Percentiles rank a stretch among this genome's conserved stretches.
These are phyloP conservation scores for Amanita jacksonii DNA, from an alignment of 768 basidiomycete species.

Conservation along the genomic window DNA sequence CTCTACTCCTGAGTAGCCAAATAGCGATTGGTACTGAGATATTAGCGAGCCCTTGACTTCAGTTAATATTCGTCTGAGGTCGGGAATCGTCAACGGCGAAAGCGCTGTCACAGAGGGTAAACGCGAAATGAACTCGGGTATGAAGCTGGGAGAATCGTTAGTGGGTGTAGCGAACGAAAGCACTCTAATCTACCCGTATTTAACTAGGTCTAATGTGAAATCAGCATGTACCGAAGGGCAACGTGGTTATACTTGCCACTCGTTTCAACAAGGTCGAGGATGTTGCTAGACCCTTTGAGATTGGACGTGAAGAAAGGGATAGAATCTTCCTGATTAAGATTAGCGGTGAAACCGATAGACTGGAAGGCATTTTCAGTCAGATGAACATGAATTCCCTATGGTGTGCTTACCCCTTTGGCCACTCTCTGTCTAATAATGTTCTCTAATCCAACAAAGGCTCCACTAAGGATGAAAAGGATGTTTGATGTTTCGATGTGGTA, in stretches of 20 bases:
- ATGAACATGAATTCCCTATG: slow-evolving; percentile 2
- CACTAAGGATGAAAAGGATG: slow-evolving; percentile 89
- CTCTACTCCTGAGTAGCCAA: slow-evolving; percentile 77
- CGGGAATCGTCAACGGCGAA: slow-evolving; percentile 64
- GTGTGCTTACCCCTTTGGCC: slow-evolving; percentile 69
- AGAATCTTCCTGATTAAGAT: slow-evolving; percentile 29
- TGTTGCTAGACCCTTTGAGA: slow-evolving; percentile 38
- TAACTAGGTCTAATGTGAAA: slow-evolving; percentile 53
- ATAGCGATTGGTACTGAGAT: slow-evolving; percentile 81
- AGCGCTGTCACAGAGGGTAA: slow-evolving; percentile 89
- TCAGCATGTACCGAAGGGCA: background rate
- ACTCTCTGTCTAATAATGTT: slow-evolving; percentile 69
- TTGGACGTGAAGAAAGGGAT: slow-evolving; percentile 78
- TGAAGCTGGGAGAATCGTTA: slow-evolving; percentile 63
- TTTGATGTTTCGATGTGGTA: slow-evolving; percentile 84
- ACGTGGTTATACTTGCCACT: slow-evolving; percentile 31
- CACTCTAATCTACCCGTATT: slow-evolving; percentile 53
- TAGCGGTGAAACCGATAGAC: slow-evolving; percentile 80
- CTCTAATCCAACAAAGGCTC: slow-evolving; percentile 91
- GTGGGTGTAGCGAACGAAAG: slow-evolving; percentile 2
- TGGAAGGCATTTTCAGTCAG: slow-evolving; percentile 19
- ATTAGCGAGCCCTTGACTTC: slow-evolving; percentile 89
- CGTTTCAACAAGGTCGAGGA: slow-evolving; percentile 66
- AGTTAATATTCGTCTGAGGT: slow-evolving; percentile 83
- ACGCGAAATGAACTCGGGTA: slow-evolving; percentile 92